Conservation (phyloP, 768 basidiomycete species). For the Termitomyces sp. region DNA sequence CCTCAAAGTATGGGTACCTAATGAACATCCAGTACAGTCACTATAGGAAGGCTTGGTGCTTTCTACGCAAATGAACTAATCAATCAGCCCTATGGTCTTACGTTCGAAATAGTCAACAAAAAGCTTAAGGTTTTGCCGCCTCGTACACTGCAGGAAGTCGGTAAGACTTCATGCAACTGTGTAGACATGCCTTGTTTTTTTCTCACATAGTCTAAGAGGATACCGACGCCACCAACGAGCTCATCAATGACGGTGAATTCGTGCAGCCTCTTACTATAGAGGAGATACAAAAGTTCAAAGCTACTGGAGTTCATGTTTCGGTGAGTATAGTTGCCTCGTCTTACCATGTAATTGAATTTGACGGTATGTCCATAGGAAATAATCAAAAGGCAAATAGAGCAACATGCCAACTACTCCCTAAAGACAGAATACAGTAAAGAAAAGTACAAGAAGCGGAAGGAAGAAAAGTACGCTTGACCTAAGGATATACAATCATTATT, state of each 20-base stretch:
- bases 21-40: conserved; percentile 45
- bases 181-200: not conserved
- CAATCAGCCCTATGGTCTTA: conserved; percentile 79
- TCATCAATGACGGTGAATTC: conserved; percentile 82
- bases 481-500: not conserved
- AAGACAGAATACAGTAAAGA: conserved; percentile 99
- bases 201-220: conserved; percentile 61
- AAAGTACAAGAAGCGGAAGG: conserved; percentile 95
- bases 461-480: conserved; percentile 71
- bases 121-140: conserved; percentile 59
- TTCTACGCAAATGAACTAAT: conserved; percentile 77
- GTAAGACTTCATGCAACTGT: conserved; percentile 34
- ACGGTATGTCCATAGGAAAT: conserved; percentile 60
- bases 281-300: conserved; percentile 82
- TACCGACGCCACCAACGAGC: conserved; percentile 93
- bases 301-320: conserved; percentile 73
- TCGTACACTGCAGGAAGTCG: conserved; percentile 69
- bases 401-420: conserved; percentile 84
- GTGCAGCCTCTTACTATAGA: conserved; percentile 79
- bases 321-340: conserved; percentile 30
- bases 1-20: not conserved
- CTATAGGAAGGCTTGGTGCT: conserved; percentile 81
- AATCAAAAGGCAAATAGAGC: conserved; percentile 89
- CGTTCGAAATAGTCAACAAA: conserved; percentile 80
- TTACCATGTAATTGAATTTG: not conserved